Evolutionary conservation across 805 yeast species (phyloP).

Genomic region (Candida adriatica): DNA sequence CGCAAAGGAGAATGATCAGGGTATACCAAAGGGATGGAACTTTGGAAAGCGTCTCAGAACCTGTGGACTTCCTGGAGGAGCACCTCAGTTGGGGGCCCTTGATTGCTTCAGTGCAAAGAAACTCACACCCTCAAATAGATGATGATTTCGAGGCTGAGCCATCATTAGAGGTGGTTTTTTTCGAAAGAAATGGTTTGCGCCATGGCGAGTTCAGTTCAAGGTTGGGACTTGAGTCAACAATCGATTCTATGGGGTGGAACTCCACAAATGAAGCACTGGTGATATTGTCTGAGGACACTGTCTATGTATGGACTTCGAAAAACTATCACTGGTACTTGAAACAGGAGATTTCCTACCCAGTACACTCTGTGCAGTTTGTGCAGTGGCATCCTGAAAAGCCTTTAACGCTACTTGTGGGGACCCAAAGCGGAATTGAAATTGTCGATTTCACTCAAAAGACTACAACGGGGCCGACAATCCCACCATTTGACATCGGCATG

Average conservation of each 20-base stretch:
- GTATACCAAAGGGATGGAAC: slow-evolving; percentile 76
- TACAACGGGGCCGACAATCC: slow-evolving; percentile 58
- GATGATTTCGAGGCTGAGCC: slow-evolving; percentile 25
- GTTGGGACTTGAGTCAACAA: slow-evolving; percentile 41
- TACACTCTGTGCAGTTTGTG: slow-evolving; percentile 31
- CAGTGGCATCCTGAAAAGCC: slow-evolving; percentile 92
- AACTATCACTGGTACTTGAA: slow-evolving; percentile 96
- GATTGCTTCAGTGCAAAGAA: slow-evolving; percentile 76
- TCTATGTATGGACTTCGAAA: slow-evolving; percentile 88
- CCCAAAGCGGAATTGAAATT: slow-evolving; percentile 44
- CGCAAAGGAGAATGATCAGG: slow-evolving; percentile 67
- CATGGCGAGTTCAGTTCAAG: slow-evolving; percentile 80
- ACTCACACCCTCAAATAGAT: slow-evolving; percentile 27
- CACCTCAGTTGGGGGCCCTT: slow-evolving; percentile 81
- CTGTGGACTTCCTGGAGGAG: slow-evolving; percentile 76
- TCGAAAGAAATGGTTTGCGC: slow-evolving; percentile 88
- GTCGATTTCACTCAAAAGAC: slow-evolving; percentile 61
- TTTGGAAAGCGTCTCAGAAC: slow-evolving; percentile 79
- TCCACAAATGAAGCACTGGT: slow-evolving; percentile 73
- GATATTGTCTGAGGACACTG: slow-evolving; percentile 47
- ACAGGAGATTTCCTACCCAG: slow-evolving; percentile 48
- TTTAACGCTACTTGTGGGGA: slow-evolving; percentile 61
- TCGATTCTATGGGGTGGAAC: slow-evolving; percentile 68
- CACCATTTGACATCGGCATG: slow-evolving; percentile 73
- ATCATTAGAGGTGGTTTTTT: slow-evolving; percentile 56